phyloP scores from a whole-genome alignment of 2,329 filamentous ascomycete species.

The Mollisiaceae sp. region DNA sequence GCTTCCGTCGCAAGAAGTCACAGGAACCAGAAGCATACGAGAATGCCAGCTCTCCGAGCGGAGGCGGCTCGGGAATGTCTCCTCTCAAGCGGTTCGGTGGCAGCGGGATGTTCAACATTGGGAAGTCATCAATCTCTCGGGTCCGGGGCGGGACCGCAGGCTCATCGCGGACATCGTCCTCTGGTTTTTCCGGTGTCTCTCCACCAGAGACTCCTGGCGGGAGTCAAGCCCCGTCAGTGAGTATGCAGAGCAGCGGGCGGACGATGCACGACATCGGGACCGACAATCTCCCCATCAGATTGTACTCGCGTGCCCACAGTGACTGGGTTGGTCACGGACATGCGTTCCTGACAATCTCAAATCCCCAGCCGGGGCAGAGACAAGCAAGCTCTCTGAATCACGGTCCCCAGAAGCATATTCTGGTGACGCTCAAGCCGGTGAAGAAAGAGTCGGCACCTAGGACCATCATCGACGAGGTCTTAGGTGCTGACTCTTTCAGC shows the following conservation, averaged over 20 bases:
- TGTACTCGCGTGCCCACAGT: slow-evolving; percentile 78
- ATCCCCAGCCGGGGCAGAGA: slow-evolving; percentile 66
- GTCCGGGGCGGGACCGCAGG: slow-evolving; percentile 57
- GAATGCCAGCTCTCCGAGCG: slow-evolving; percentile 70
- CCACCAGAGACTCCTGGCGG: slow-evolving; percentile 39
- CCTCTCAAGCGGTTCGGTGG: slow-evolving; percentile 74
- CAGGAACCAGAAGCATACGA: too few relatives aligned
- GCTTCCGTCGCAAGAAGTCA: slow-evolving; percentile 54
- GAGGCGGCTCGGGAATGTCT: slow-evolving; percentile 70
- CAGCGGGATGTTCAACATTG: slow-evolving; percentile 80
- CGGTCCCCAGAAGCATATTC: slow-evolving; percentile 81
- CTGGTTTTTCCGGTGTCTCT: slow-evolving; percentile 58
- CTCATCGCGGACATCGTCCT: slow-evolving; percentile 39
- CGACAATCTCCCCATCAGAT: slow-evolving; percentile 81
- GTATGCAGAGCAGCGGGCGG: slow-evolving; percentile 46
- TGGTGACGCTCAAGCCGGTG: slow-evolving; percentile 67
- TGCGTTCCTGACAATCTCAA: slow-evolving; percentile 81
- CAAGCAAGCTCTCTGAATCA: slow-evolving; percentile 65
- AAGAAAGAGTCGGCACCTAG: slow-evolving; percentile 17
- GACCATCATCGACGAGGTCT: slow-evolving; percentile 32
- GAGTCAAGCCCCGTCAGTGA: slow-evolving; percentile 36
- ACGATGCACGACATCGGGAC: slow-evolving; percentile 62
- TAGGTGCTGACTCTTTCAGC: slow-evolving; percentile 35
- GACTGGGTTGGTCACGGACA: slow-evolving; percentile 91
- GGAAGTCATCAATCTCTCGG: slow-evolving; percentile 65